Conservation (phyloP, 176 grass and related monocot species). For the Zizania latifolia region DNA sequence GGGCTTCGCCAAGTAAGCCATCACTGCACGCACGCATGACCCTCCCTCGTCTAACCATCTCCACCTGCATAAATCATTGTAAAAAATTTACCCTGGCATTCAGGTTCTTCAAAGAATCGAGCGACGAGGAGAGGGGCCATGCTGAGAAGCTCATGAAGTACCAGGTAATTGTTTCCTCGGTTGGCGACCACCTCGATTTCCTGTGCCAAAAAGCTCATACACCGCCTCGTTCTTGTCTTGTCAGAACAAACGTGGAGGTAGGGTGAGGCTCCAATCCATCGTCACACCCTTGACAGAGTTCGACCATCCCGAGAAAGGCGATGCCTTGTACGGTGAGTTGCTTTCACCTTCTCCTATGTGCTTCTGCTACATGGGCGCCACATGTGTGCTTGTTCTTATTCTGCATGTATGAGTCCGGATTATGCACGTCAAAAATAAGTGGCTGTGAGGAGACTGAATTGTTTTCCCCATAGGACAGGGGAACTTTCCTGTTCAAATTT, state of each 20-base stretch:
- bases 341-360: background rate
- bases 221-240: background rate
- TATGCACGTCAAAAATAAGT: background rate
- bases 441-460: background rate
- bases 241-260: constrained; percentile 63
- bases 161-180: too few species aligned
- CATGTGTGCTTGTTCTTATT: background rate
- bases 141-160: constrained; percentile 86
- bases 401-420: background rate
- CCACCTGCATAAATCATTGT: background rate
- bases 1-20: constrained; percentile 73
- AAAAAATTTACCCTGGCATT: background rate
- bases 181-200: background rate
- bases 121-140: constrained; percentile 64
- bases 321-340: constrained; percentile 71
- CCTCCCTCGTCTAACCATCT: background rate
- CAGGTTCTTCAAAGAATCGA: constrained; percentile 92
- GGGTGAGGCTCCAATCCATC: constrained; percentile 44
- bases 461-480: background rate
- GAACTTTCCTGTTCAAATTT: too few species aligned
- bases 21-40: too few species aligned
- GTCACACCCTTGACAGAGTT: constrained; percentile 59
- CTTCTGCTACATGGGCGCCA: background rate
- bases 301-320: constrained; percentile 91
- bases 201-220: background rate